Evolutionary conservation across 108 stramenopile genomes (phyloP), one percentile per base, ranked within the genome.

Genomic region (Conticribra weissflogii): DNA sequence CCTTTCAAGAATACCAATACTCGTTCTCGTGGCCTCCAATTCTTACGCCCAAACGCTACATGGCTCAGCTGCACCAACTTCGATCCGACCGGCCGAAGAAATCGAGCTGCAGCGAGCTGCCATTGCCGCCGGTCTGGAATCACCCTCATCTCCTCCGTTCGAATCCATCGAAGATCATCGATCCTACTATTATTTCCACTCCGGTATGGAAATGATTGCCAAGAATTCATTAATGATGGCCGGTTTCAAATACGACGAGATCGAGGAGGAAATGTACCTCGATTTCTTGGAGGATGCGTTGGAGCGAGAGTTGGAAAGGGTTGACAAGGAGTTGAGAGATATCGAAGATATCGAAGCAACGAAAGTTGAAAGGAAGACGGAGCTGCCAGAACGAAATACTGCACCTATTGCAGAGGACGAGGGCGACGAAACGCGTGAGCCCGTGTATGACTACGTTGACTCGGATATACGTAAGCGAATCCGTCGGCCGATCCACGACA

Each of bases 171-270:
- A 55, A 30, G 54, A 55, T 28, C 54, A 55, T 5, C 24, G 54
- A 30, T 55, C 28, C 25, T 55, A 29, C 21, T 30, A 24, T 25
- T 55, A 55, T 17, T 55, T 55, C 29, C 54, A 55, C 54, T 55
- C 54, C 5, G 54, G 54, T 3, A 29, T 55, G 27, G 54, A 55
- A 24, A 27, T 27, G 28, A 27, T 27, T 14, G 54, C 54, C 4
- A 24, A 27, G 14, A 55, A 55, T 55, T 5, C 54, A 14, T 28
- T 55, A 27, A 29, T 17, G 8, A 55, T 55, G 54, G 23, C 27
- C 14, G 54, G 54, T 15, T 24, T 16, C 29, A 7, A 55, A 14
- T 9, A 25, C 7, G 21, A 5, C 14, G 15, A 28, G 25, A 29
- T 28, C 25, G 54, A 55, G 7, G 54, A 55, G 54, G 24, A 29